Percentiles rank a stretch among this genome's conserved stretches.
Conservation (phyloP, 345 rosid genomes). For the Lepidium sativum region DNA sequence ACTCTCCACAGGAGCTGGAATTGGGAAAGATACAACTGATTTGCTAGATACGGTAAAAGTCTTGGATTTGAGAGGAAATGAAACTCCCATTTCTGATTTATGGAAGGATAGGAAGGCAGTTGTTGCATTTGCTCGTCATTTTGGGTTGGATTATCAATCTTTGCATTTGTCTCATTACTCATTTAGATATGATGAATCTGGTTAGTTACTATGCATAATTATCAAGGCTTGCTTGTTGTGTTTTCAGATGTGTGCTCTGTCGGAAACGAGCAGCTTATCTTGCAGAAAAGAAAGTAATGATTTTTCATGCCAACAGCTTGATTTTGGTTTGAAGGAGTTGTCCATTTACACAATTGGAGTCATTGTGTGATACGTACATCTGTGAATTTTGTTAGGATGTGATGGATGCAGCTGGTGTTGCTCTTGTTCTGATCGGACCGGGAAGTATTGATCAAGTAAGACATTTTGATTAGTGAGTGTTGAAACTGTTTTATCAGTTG, state of each 20-base stretch:
- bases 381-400: constrained; percentile 39
- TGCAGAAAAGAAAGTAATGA: constrained; percentile 64
- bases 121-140: constrained; percentile 91
- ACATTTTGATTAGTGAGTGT: neutral
- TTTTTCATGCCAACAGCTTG: neutral
- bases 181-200: neutral
- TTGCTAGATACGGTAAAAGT: constrained; percentile 49
- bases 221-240: neutral
- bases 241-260: constrained; percentile 73
- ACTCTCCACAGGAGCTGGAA: constrained; percentile 21
- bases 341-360: neutral
- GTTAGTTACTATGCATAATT: neutral
- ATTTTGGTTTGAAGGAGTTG: neutral
- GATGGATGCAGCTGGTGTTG: constrained; percentile 74
- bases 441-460: constrained; percentile 79
- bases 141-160: constrained; percentile 46
- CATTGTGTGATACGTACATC: neutral
- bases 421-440: constrained; percentile 77
- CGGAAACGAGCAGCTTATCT: constrained; percentile 86
- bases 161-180: neutral
- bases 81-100: constrained; percentile 58
- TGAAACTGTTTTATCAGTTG: neutral
- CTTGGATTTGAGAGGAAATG: constrained; percentile 59
- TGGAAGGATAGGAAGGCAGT: constrained; percentile 83
- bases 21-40: constrained; percentile 27